Conservation (phyloP, 306 rosid species). For the Vigna reflexopilosa region DNA sequence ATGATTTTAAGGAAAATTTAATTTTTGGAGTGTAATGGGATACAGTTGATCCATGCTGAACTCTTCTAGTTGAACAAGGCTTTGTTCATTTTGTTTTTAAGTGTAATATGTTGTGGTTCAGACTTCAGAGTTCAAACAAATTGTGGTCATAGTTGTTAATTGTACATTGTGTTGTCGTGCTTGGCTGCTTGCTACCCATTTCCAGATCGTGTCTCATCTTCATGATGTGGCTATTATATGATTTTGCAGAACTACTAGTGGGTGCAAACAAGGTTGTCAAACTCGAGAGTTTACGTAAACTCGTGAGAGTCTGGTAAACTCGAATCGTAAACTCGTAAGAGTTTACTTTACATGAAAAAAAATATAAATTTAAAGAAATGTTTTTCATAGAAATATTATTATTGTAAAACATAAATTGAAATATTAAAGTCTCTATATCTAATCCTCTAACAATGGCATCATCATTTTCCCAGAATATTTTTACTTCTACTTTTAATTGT, state of each 20-base stretch:
- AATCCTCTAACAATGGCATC: no score
- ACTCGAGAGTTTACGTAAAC: no score
- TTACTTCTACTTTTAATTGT: no score
- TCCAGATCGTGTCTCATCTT: not conserved
- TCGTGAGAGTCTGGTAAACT: no score
- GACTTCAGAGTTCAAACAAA: not conserved
- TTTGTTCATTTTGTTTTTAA: conserved; percentile 10
- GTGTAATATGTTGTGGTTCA: not conserved
- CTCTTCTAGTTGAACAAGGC: not conserved
- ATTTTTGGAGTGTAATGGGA: not conserved
- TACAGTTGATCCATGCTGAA: conserved; percentile 9
- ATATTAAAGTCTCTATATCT: no score
- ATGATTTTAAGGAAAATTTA: not conserved
- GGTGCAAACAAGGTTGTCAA: not conserved
- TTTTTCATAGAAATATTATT: no score
- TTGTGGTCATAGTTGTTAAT: not conserved
- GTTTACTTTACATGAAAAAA: no score
- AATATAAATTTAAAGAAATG: no score
- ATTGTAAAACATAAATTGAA: no score
- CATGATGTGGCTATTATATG: not conserved
- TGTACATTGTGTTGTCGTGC: not conserved
- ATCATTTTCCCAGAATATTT: no score
- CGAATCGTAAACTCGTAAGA: no score
- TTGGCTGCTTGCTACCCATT: not conserved
- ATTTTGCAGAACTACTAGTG: not conserved